Evolutionary conservation across 345 rosid species (phyloP).

Genomic region (Cardamine chenopodiifolia): DNA sequence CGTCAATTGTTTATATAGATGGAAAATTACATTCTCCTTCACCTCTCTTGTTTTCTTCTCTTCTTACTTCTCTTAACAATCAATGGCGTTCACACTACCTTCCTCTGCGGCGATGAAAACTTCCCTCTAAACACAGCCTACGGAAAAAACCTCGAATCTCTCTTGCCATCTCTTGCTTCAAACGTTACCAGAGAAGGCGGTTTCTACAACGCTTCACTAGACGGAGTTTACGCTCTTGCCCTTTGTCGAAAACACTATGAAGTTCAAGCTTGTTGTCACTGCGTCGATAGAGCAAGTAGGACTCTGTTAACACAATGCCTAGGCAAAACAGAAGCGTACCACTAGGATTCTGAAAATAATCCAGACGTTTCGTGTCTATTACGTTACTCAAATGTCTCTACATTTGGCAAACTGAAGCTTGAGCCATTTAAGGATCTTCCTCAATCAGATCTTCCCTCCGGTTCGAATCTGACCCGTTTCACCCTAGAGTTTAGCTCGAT

Average conservation of each 20-base stretch:
- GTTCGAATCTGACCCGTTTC: slow-evolving; percentile 37
- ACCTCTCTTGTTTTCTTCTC: slow-evolving; percentile 17
- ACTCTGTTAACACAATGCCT: slow-evolving; percentile 40
- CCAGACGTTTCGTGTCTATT: slow-evolving; percentile 39
- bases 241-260: slow-evolving; percentile 49
- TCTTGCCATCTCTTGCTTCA: slow-evolving; percentile 44
- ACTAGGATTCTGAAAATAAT: slow-evolving; percentile 34
- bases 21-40: slow-evolving; percentile 7
- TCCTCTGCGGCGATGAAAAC: slow-evolving; percentile 36
- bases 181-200: slow-evolving; percentile 36
- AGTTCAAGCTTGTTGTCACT: slow-evolving; percentile 37
- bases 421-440: slow-evolving; percentile 4
- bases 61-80: slow-evolving; percentile 18
- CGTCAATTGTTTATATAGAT: neutral
- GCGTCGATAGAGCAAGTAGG: slow-evolving; percentile 26
- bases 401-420: slow-evolving; percentile 41
- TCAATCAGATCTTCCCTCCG: neutral
- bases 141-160: slow-evolving; percentile 24
- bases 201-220: slow-evolving; percentile 43
- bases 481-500: slow-evolving; percentile 33
- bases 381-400: slow-evolving; percentile 44
- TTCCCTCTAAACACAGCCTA: slow-evolving; percentile 40
- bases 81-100: slow-evolving; percentile 36
- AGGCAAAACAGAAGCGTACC: slow-evolving; percentile 45
- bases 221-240: slow-evolving; percentile 45